Percentiles rank a stretch among this genome's conserved stretches.
Conservation (phyloP, 305 asterid species). For the Fraxinus greggii region DNA sequence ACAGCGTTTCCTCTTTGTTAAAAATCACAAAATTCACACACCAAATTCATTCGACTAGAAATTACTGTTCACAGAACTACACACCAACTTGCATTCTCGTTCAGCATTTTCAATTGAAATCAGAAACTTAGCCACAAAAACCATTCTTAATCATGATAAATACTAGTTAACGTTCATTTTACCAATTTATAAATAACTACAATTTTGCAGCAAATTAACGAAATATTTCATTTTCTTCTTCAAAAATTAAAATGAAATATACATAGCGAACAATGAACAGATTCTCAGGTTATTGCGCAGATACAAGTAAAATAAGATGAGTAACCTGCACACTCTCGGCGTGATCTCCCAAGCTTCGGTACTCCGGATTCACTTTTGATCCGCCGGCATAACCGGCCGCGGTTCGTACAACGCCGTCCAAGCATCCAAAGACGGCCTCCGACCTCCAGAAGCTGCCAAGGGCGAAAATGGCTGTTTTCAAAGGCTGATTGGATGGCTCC, state of each 20-base stretch:
- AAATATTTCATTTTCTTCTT: neutral
- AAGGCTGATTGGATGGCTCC: conserved; percentile 42
- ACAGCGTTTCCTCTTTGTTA: neutral
- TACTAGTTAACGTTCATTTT: neutral
- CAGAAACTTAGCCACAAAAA: neutral
- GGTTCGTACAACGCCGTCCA: conserved; percentile 75
- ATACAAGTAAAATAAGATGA: neutral
- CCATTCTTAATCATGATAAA: neutral
- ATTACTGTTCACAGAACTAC: neutral
- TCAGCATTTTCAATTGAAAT: neutral
- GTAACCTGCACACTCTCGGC: conserved; percentile 86
- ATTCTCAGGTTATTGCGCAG: neutral
- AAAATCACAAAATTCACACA: neutral
- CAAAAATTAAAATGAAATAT: neutral
- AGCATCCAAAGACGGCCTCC: conserved; percentile 91
- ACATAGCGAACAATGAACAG: neutral
- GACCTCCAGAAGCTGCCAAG: conserved; percentile 99
- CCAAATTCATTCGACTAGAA: neutral
- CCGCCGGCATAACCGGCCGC: conserved; percentile 88
- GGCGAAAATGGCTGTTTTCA: conserved; percentile 68
- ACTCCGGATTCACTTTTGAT: conserved; percentile 69
- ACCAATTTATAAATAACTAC: neutral
- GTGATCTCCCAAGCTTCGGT: conserved; percentile 80
- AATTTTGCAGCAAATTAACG: neutral
- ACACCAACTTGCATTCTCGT: neutral